phyloP scores from a whole-genome alignment of 768 basidiomycete species.

The Tulasnella calospora region DNA sequence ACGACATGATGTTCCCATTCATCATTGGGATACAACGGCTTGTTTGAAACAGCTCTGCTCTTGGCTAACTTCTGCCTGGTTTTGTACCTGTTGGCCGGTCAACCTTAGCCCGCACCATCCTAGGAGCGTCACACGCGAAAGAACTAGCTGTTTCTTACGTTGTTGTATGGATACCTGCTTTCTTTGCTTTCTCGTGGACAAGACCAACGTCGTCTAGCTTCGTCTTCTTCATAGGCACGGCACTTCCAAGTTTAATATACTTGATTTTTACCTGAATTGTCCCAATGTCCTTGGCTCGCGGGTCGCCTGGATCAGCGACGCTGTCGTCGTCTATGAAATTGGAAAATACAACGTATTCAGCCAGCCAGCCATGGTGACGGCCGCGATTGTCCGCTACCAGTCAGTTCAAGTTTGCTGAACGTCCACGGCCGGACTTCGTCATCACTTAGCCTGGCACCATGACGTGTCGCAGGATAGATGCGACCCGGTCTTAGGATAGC shows the following conservation, averaged over 20 bases:
- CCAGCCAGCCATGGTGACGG: neutral
- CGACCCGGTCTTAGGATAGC: slow-evolving; percentile 16
- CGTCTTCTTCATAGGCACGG: slow-evolving; percentile 1
- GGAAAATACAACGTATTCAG: neutral
- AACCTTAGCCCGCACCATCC: neutral
- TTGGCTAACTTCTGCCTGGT: slow-evolving; percentile 8
- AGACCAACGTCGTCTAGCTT: slow-evolving; percentile 7
- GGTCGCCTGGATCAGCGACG: slow-evolving; percentile 22
- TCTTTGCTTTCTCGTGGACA: slow-evolving; percentile 28
- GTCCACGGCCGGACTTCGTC: slow-evolving; percentile 4
- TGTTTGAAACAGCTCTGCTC: neutral
- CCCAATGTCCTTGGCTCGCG: slow-evolving; percentile 21
- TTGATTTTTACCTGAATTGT: slow-evolving; percentile 26
- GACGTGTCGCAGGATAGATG: neutral
- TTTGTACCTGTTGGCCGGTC: neutral
- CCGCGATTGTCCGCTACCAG: neutral
- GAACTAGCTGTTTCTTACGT: neutral
- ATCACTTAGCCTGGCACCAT: slow-evolving; percentile 1
- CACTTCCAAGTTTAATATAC: slow-evolving; percentile 10
- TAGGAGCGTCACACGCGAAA: neutral
- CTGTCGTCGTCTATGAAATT: neutral
- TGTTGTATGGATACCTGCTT: slow-evolving; percentile 23
- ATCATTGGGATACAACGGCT: slow-evolving; percentile 15
- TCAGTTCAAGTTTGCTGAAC: slow-evolving; percentile 16
- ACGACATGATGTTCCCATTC: slow-evolving; percentile 22